Evolutionary conservation across 2,329 filamentous ascomycete species (phyloP).

Genomic region (Xylariaceae sp.): DNA sequence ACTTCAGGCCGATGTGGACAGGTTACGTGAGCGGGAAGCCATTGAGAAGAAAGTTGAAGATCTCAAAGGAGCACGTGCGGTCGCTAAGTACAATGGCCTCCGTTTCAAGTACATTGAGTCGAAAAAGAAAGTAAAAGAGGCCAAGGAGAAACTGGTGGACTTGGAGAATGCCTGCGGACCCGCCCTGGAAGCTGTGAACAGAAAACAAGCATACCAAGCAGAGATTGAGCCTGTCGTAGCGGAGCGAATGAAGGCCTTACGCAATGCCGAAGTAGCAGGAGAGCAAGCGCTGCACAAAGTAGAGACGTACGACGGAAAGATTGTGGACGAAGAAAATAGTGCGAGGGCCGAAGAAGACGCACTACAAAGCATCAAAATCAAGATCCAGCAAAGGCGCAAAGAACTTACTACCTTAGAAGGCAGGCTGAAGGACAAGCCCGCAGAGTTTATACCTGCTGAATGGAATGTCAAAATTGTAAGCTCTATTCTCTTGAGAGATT

Average conservation of each 20-base stretch:
- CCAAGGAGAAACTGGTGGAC: conserved; percentile 53
- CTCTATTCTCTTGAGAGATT: conserved; percentile 16
- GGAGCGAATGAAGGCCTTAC: conserved; percentile 51
- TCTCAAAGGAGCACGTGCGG: conserved; percentile 61
- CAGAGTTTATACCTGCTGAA: conserved; percentile 62
- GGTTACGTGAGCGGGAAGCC: conserved; percentile 69
- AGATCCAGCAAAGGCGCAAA: conserved; percentile 41
- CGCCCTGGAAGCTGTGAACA: conserved; percentile 61
- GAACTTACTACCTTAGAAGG: conserved; percentile 62
- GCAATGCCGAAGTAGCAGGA: conserved; percentile 49
- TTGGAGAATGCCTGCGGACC: conserved; percentile 62
- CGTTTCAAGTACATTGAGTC: conserved; percentile 45
- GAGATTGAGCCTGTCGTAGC: conserved; percentile 53
- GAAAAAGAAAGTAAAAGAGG: conserved; percentile 52
- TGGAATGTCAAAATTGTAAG: conserved; percentile 72
- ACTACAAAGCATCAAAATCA: conserved; percentile 9
- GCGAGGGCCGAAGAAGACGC: conserved; percentile 44
- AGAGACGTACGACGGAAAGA: conserved; percentile 39
- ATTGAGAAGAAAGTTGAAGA: conserved; percentile 61
- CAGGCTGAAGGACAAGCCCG: conserved; percentile 56
- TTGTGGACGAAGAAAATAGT: conserved; percentile 42
- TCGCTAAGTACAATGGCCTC: conserved; percentile 60
- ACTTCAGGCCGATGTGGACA: conserved; percentile 77
- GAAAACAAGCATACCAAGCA: conserved; percentile 63
- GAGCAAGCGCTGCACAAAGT: conserved; percentile 39